phyloP scores from a whole-genome alignment of 805 yeast genomes.

The Nakazawaea ambrosiae region DNA sequence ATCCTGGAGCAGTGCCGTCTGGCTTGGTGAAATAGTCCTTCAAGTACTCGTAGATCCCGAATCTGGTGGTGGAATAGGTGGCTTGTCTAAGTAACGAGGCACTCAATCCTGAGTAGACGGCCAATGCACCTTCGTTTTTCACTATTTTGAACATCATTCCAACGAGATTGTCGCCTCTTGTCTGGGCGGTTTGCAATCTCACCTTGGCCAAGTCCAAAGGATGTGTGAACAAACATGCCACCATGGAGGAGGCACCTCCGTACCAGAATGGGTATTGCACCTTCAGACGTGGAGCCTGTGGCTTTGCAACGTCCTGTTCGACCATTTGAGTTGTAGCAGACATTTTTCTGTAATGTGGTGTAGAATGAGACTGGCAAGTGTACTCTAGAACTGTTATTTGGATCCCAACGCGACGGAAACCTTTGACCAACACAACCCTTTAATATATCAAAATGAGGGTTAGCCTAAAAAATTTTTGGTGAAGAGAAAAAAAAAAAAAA shows the following conservation, averaged over 20 bases:
- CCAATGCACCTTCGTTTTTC: conserved; percentile 56
- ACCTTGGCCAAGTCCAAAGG: conserved; percentile 87
- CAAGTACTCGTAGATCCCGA: conserved; percentile 76
- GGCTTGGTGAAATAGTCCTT: conserved; percentile 47
- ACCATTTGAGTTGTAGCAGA: not conserved
- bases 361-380: no score
- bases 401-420: no score
- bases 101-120: conserved; percentile 74
- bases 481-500: no score
- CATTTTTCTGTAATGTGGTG: not conserved
- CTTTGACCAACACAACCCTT: no score
- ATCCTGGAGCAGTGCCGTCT: conserved; percentile 40
- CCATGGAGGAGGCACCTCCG: conserved; percentile 64
- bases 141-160: conserved; percentile 56
- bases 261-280: conserved; percentile 47
- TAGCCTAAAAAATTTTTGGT: no score
- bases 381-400: no score
- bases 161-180: conserved; percentile 56
- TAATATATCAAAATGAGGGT: no score
- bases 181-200: conserved; percentile 70
- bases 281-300: not conserved
- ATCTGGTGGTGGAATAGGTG: conserved; percentile 80
- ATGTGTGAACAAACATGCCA: conserved; percentile 64
- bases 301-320: not conserved
- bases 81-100: conserved; percentile 83